phyloP scores from a whole-genome alignment of 2,329 filamentous ascomycete species.

The Aspergillus sp. region DNA sequence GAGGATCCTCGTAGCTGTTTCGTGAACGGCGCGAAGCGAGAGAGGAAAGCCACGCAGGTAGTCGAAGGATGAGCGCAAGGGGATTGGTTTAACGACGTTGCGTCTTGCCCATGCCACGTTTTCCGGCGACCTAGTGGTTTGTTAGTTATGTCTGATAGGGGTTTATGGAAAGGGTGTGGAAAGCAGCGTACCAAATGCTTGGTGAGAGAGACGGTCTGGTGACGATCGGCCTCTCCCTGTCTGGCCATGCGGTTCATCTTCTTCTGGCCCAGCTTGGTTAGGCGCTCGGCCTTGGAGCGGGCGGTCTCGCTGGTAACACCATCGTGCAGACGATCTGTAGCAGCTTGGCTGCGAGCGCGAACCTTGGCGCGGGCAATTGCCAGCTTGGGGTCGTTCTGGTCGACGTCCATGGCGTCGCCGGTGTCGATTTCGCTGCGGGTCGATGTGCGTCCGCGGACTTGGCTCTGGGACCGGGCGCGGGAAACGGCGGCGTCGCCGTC shows the following conservation, averaged over 20 bases:
- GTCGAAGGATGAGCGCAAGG: not conserved
- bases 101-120: constrained; percentile 92
- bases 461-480: constrained; percentile 67
- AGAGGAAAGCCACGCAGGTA: not conserved
- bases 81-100: constrained; percentile 42
- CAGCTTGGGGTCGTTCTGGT: constrained; percentile 44
- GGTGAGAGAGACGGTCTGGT: constrained; percentile 76
- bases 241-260: constrained; percentile 98
- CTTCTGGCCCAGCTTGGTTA: constrained; percentile 90
- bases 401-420: constrained; percentile 71
- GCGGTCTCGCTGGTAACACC: constrained; percentile 67
- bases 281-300: constrained; percentile 79
- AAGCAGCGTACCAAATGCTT: constrained; percentile 82
- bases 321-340: constrained; percentile 51
- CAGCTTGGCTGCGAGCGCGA: constrained; percentile 62
- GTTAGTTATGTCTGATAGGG: not conserved
- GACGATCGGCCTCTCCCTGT: constrained; percentile 95
- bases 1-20: constrained; percentile 30
- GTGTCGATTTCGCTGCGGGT: constrained; percentile 64
- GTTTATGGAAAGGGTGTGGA: no score
- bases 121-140: constrained; percentile 72
- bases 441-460: constrained; percentile 70
- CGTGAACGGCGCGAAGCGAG: constrained; percentile 21
- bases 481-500: constrained; percentile 76
- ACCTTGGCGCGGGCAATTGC: constrained; percentile 72